phyloP scores from a whole-genome alignment of 331 rosid species.

The Rhamnella rubrinervis region DNA sequence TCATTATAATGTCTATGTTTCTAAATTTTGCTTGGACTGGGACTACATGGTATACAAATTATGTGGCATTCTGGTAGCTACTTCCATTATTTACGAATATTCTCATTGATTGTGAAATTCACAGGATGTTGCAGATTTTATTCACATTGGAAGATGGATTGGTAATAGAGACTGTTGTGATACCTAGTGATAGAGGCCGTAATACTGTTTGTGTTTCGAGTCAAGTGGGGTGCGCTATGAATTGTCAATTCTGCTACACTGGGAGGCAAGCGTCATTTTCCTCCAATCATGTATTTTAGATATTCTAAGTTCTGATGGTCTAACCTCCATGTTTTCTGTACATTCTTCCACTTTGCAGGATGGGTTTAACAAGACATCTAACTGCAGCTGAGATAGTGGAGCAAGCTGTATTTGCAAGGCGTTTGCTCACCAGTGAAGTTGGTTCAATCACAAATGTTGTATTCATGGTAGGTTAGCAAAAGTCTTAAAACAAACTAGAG shows the following conservation, averaged over 20 bases:
- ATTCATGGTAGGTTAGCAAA: conserved; percentile 67
- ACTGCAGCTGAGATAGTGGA: conserved; percentile 93
- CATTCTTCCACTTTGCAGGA: conserved; percentile 51
- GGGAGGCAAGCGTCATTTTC: conserved; percentile 64
- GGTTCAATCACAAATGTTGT: conserved; percentile 87
- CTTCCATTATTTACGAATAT: conserved; percentile 38
- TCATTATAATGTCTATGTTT: neutral
- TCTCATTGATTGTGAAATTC: conserved; percentile 65
- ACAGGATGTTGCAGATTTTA: conserved; percentile 91
- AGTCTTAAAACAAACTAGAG: conserved; percentile 4
- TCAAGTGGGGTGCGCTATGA: conserved; percentile 98
- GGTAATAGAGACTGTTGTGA: conserved; percentile 84
- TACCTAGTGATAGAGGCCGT: conserved; percentile 77
- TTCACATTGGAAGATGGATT: conserved; percentile 79
- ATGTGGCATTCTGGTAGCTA: neutral
- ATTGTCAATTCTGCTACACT: conserved; percentile 91
- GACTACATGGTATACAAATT: neutral
- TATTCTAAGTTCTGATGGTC: neutral
- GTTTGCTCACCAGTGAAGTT: conserved; percentile 72
- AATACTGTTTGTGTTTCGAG: conserved; percentile 97
- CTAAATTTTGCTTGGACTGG: neutral
- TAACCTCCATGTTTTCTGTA: conserved; percentile 17
- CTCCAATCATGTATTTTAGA: conserved; percentile 7
- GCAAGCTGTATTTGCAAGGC: conserved; percentile 82
- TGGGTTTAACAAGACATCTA: conserved; percentile 86